A percentile compares a stretch with the other conserved stretches of the same genome.
Conservation (phyloP, 768 basidiomycete genomes). For the Podaxis sp. region DNA sequence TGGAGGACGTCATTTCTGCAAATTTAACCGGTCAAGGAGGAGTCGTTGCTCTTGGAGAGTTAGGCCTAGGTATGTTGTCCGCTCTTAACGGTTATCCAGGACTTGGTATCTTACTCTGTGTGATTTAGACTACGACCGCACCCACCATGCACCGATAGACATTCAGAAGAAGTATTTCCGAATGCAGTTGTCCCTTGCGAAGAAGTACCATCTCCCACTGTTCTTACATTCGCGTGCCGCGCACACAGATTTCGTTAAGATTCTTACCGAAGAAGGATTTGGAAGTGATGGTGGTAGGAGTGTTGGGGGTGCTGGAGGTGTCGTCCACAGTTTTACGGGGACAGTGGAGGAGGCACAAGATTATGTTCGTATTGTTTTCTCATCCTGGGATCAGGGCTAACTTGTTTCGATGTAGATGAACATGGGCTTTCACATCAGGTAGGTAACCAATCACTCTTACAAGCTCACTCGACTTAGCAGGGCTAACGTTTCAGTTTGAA, state of each 20-base stretch:
- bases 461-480: background rate
- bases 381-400: background rate
- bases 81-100: background rate
- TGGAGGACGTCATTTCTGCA: constrained; percentile 53
- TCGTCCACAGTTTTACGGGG: constrained; percentile 85
- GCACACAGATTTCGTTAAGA: constrained; percentile 65
- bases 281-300: constrained; percentile 50
- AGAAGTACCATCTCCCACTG: constrained; percentile 70
- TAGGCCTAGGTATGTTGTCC: constrained; percentile 60
- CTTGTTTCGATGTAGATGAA: constrained; percentile 43
- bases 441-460: constrained; percentile 1
- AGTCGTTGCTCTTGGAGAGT: constrained; percentile 76
- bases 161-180: constrained; percentile 68
- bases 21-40: constrained; percentile 54
- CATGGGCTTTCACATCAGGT: constrained; percentile 74
- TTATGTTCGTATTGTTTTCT: constrained; percentile 25
- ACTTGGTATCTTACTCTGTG: background rate
- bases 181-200: constrained; percentile 63
- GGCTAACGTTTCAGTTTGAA: constrained; percentile 47
- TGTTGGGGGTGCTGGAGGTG: constrained; percentile 66
- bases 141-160: constrained; percentile 59
- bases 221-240: constrained; percentile 84
- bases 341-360: constrained; percentile 60
- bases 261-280: constrained; percentile 68
- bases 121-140: constrained; percentile 70